Evolutionary conservation across 2,329 filamentous ascomycete genomes (phyloP).

Genomic region (Ceratocystis eucalypticola): DNA sequence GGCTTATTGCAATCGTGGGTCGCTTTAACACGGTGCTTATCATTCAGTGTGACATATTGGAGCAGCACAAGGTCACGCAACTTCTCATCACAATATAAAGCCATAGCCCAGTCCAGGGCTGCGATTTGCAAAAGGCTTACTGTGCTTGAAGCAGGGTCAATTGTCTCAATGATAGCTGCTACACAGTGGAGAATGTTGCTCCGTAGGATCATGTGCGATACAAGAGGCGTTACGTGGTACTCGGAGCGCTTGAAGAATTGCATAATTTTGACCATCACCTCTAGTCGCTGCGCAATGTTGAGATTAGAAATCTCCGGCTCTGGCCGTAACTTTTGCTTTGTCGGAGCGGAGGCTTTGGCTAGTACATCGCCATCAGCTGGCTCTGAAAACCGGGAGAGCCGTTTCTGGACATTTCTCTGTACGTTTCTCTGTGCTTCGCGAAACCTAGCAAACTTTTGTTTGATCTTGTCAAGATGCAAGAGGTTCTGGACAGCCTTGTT

Average conservation of each 20-base stretch:
- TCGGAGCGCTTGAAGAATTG: neutral
- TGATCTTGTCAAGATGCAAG: neutral
- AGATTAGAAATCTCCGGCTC: neutral
- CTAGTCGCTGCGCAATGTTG: neutral
- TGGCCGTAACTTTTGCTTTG: neutral
- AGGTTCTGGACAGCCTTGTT: neutral
- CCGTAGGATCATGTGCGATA: constrained; percentile 7
- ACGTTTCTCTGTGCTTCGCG: neutral
- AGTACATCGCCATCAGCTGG: neutral
- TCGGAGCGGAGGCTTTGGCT: neutral
- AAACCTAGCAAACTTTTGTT: neutral
- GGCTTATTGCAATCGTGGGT: neutral
- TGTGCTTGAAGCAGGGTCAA: neutral
- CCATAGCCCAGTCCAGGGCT: constrained; percentile 3
- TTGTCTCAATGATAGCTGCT: constrained; percentile 6
- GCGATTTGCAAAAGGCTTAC: neutral
- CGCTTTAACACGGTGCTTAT: neutral
- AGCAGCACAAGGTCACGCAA: neutral
- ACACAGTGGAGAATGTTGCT: constrained; percentile 1
- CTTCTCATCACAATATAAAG: neutral
- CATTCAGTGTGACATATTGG: neutral
- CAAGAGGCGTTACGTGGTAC: neutral
- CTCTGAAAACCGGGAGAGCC: neutral
- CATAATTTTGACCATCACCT: constrained; percentile 8
- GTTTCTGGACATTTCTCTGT: neutral